Base-by-base conservation (phyloP, 495 filamentous ascomycete genomes). In the Neurospora sp. region DNA sequence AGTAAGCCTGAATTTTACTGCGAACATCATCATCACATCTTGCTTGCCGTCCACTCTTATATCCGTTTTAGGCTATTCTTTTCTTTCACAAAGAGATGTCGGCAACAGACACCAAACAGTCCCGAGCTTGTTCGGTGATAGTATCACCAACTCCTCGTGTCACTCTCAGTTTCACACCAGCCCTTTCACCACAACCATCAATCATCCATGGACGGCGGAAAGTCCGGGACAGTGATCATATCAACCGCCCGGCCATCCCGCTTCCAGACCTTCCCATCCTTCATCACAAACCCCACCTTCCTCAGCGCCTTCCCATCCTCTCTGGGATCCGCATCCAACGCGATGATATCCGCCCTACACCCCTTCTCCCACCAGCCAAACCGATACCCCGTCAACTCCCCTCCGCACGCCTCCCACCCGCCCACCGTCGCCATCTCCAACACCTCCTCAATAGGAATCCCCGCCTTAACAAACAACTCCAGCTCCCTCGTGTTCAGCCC, bases 381-480 rank as follows among this genome's bases (percentile, higher is more conserved):
- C 65, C 79, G 77, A 44, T 80, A 81, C 2, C 86, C 86, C 59
- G 81, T 85, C 16, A 76, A 77, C 22, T 87, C 85, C 11, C 78
- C 81, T 0, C 86, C 86, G 70, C 86, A 88, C 3, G 85, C 82
- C 44, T 86, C 81, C 86, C 86, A 88, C 0, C 86, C 86, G 38
- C 77, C 77, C 14, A 86, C 70, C 0, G 85, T 87, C 20, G 78
- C 81, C 39, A 84, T 81, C 20, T 81, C 80, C 41, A 88, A 77
- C 1, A 82, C 80, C 53, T 86, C 84, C 69, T 79, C 83, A 2
- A 87, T 48, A 0, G 85, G 82, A 18, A 88, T 76, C 4, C 85
- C 86, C n/a, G 84, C 83, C 40, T 86, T 78, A 0, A 82, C 70
- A 81, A 88, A 81, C 10, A 88, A 69, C 75, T 88, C 86, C 46